Percentiles rank a stretch among this genome's conserved stretches.
Evolutionary conservation across 495 filamentous ascomycete species (phyloP).

Genomic region (Paragyromitra xinjiangensis): DNA sequence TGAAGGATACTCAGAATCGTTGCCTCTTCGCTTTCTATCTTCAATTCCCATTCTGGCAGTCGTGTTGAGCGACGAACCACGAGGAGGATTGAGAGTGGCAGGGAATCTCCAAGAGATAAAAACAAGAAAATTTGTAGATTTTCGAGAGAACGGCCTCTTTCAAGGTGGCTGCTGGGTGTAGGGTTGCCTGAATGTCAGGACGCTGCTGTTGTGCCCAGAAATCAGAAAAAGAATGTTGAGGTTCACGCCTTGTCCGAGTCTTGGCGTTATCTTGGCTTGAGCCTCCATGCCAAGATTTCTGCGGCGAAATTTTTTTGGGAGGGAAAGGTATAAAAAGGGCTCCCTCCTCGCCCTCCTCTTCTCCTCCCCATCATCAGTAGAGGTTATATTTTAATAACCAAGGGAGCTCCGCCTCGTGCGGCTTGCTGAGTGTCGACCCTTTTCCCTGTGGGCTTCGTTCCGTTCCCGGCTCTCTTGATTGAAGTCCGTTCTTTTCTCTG

Average conservation of each 20-base stretch:
- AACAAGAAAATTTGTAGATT: not conserved
- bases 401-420: constrained; percentile 47
- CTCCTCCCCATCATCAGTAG: constrained; percentile 50
- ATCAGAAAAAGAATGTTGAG: constrained; percentile 26
- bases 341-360: constrained; percentile 42
- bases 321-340: constrained; percentile 29
- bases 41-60: constrained; percentile 26
- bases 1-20: constrained; percentile 37
- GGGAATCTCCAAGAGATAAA: not conserved
- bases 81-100: not conserved
- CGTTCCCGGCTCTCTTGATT: constrained; percentile 54
- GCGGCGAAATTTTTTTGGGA: constrained; percentile 41
- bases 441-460: constrained; percentile 52
- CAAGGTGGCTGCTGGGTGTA: constrained; percentile 18
- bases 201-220: not conserved
- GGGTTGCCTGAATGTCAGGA: constrained; percentile 18
- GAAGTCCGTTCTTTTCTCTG: constrained; percentile 28
- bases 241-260: not conserved
- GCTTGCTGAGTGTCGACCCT: constrained; percentile 52
- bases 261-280: constrained; percentile 43
- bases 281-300: constrained; percentile 44
- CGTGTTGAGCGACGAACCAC: not conserved
- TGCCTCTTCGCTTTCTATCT: constrained; percentile 38
- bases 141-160: not conserved
- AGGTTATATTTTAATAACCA: constrained; percentile 52